Percentiles rank a stretch among this genome's conserved stretches.
Evolutionary conservation across 1,284 basidiomycete genomes (phyloP).

Genomic region (Entoloma clypeatum): DNA sequence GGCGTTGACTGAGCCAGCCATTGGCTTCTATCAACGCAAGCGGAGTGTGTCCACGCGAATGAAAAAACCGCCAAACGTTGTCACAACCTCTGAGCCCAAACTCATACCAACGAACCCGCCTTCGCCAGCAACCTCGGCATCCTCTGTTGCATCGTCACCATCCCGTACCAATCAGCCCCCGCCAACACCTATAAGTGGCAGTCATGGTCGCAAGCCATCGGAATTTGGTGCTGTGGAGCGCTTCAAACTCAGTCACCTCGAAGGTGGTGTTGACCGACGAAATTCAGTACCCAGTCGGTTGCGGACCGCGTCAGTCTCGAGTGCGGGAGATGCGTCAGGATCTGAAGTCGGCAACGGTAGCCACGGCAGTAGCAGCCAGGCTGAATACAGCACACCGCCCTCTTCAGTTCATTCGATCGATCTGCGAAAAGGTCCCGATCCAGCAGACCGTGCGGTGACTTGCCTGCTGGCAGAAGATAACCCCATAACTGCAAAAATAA

Average conservation of each 20-base stretch:
- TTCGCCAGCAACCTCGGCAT: slow-evolving; percentile 90
- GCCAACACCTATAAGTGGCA: slow-evolving; percentile 61
- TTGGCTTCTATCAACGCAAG: slow-evolving; percentile 52
- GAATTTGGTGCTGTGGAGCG: slow-evolving; percentile 83
- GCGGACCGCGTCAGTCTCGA: slow-evolving; percentile 82
- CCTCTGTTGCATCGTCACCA: slow-evolving; percentile 89
- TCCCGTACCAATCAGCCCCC: slow-evolving; percentile 72
- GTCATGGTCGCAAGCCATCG: slow-evolving; percentile 78
- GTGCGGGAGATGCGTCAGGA: slow-evolving; percentile 69
- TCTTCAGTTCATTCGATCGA: slow-evolving; percentile 79
- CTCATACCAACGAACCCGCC: slow-evolving; percentile 64
- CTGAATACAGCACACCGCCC: slow-evolving; percentile 59
- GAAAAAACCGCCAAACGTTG: slow-evolving; percentile 75
- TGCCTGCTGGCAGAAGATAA: slow-evolving; percentile 97
- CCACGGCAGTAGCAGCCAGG: slow-evolving; percentile 32
- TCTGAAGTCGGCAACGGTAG: slow-evolving; percentile 68
- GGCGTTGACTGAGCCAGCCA: slow-evolving; percentile 62
- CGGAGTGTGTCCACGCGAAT: slow-evolving; percentile 71
- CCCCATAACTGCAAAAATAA: slow-evolving; percentile 93
- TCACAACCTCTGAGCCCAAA: slow-evolving; percentile 64
- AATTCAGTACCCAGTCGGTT: slow-evolving; percentile 87
- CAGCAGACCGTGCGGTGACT: slow-evolving; percentile 76
- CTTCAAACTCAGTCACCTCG: slow-evolving; percentile 77
- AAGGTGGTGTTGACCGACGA: slow-evolving; percentile 69
- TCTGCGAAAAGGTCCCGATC: slow-evolving; percentile 65